These are phyloP conservation scores for Leptosphaerulina australis DNA, from an alignment of 2,329 filamentous ascomycete species.

Conservation along the genomic window DNA sequence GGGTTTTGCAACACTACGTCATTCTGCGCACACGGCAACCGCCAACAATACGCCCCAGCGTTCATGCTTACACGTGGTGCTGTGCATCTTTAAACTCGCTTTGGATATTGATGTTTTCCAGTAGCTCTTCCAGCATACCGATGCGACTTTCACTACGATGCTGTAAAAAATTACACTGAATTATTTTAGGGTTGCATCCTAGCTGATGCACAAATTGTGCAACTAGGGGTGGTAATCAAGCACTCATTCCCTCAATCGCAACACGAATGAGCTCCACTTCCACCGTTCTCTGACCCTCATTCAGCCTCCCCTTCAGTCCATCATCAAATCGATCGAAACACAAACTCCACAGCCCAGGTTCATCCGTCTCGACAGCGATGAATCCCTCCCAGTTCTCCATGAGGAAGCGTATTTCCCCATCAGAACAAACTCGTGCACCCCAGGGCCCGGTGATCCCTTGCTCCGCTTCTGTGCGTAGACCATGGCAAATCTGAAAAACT, in stretches of 20 bases:
- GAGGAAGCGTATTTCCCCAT: conserved; percentile 61
- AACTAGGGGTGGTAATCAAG: background rate
- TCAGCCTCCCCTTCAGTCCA: conserved; percentile 47
- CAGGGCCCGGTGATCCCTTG: conserved; percentile 51
- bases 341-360: conserved; percentile 58
- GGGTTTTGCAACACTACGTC: conserved; percentile 7
- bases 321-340: conserved; percentile 56
- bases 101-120: too few species aligned
- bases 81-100: too few species aligned
- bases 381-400: conserved; percentile 63
- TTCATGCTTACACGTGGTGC: conserved; percentile 1
- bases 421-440: conserved; percentile 73
- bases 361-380: conserved; percentile 58
- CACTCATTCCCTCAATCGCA: conserved; percentile 16
- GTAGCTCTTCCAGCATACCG: too few species aligned
- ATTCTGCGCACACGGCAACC: background rate
- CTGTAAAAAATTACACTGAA: too few species aligned
- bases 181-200: too few species aligned
- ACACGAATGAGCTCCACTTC: conserved; percentile 27
- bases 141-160: too few species aligned
- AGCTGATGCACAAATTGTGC: too few species aligned
- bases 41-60: conserved; percentile 8
- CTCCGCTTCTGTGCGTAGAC: conserved; percentile 67
- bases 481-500: conserved; percentile 43
- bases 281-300: conserved; percentile 24